phyloP scores from a whole-genome alignment of 495 filamentous ascomycete species.

The Immersiella caudata region DNA sequence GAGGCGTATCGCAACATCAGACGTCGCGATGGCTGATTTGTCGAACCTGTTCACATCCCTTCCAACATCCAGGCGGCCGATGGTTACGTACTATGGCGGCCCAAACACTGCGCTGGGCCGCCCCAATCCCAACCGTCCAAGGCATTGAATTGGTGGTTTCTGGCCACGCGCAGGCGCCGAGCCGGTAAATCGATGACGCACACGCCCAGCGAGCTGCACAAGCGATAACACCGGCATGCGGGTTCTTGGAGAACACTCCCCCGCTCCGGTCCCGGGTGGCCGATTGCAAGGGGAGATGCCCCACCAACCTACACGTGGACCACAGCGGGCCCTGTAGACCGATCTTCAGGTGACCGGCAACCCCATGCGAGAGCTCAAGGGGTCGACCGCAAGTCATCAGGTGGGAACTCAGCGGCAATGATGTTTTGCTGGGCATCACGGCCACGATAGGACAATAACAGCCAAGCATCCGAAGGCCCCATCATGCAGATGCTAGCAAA shows the following conservation, averaged over 20 bases:
- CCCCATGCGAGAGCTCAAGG: neutral
- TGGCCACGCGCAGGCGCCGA: neutral
- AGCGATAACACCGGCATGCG: neutral
- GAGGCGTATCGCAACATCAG: neutral
- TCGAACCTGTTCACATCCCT: neutral
- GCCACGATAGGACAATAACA: neutral
- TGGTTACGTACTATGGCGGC: slow-evolving; percentile 2
- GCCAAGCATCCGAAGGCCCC: neutral
- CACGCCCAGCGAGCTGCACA: neutral
- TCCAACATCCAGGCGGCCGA: neutral
- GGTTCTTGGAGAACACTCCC: neutral
- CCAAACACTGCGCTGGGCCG: neutral
- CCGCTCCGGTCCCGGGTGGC: neutral
- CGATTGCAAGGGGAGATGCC: neutral
- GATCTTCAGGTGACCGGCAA: slow-evolving; percentile 4
- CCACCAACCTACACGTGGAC: slow-evolving; percentile 8
- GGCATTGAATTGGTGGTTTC: neutral
- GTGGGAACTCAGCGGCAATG: neutral
- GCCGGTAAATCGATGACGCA: slow-evolving; percentile 10
- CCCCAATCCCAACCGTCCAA: neutral
- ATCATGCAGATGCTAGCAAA: neutral
- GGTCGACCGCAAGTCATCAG: neutral
- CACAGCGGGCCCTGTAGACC: neutral
- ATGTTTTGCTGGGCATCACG: neutral
- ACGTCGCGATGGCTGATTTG: neutral